phyloP scores from a whole-genome alignment of 2,329 filamentous ascomycete species.

The Conoideocrella luteorostrata region DNA sequence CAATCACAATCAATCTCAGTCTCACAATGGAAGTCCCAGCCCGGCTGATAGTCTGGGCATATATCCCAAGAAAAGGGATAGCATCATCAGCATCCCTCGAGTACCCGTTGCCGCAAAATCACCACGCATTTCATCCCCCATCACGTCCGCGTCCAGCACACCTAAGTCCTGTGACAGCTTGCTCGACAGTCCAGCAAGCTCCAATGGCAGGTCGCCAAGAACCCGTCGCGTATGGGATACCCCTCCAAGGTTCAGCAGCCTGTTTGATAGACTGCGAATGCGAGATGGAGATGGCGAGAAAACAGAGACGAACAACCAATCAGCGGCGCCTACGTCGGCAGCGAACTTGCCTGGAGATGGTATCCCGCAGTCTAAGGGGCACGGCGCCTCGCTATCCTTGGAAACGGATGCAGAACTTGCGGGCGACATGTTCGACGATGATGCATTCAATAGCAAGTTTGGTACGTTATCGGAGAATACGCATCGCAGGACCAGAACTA shows the following conservation, averaged over 20 bases:
- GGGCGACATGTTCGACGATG: constrained; percentile 13
- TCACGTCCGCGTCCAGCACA: background rate
- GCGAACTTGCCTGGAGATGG: too few relatives aligned
- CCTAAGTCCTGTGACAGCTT: background rate
- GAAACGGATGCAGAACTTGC: background rate
- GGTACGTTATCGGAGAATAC: constrained; percentile 17
- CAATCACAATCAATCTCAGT: background rate
- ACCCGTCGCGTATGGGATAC: background rate
- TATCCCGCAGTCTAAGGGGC: background rate
- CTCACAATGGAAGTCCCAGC: background rate
- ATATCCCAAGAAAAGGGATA: background rate
- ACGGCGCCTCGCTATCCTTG: background rate
- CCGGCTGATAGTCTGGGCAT: constrained; percentile 1
- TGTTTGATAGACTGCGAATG: background rate
- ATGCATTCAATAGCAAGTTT: constrained; percentile 25
- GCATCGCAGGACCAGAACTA: too few relatives aligned
- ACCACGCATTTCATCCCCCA: background rate
- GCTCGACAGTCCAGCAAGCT: background rate
- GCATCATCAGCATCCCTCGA: background rate
- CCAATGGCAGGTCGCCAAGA: background rate
- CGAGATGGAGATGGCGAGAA: too few relatives aligned
- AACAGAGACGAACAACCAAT: too few relatives aligned
- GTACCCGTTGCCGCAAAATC: background rate
- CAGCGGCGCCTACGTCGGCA: too few relatives aligned
- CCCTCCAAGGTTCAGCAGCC: background rate